Conservation (phyloP, 352 stramenopile species). For the Pilasporangium apinafurcum region DNA sequence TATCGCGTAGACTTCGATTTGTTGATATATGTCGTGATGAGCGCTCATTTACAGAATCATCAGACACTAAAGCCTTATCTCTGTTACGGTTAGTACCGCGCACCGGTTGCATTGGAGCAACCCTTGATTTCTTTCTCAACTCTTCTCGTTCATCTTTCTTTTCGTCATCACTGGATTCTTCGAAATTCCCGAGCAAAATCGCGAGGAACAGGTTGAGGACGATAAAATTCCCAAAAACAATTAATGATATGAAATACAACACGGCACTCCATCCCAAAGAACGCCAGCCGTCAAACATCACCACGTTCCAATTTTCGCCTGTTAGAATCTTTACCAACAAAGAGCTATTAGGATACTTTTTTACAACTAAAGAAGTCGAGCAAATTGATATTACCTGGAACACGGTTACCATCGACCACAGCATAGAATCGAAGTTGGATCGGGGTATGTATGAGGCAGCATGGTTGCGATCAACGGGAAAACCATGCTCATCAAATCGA, state of each 20-base stretch:
- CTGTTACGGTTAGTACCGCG: slow-evolving; percentile 4
- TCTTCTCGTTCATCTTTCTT: slow-evolving; percentile 28
- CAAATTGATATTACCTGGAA: slow-evolving; percentile 33
- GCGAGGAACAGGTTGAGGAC: slow-evolving; percentile 91
- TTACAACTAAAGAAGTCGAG: not conserved
- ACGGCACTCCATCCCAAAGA: slow-evolving; percentile 43
- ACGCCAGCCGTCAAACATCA: slow-evolving; percentile 88
- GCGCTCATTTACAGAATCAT: slow-evolving; percentile 1
- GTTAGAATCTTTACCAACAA: slow-evolving; percentile 74
- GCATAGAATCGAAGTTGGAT: slow-evolving; percentile 62
- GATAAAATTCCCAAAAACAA: slow-evolving; percentile 88
- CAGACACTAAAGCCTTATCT: no score
- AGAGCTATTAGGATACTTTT: not conserved
- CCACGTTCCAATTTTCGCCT: slow-evolving; percentile 90
- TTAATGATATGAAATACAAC: slow-evolving; percentile 79
- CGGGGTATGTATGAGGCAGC: slow-evolving; percentile 29
- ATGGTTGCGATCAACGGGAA: slow-evolving; percentile 22
- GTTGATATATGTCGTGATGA: no score
- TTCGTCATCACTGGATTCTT: slow-evolving; percentile 55
- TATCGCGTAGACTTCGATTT: slow-evolving; percentile 14
- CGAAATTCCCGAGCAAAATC: slow-evolving; percentile 89
- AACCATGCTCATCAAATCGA: slow-evolving; percentile 76
- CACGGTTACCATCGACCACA: slow-evolving; percentile 65
- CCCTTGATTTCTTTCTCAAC: slow-evolving; percentile 21
- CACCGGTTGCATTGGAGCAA: slow-evolving; percentile 13